These are phyloP conservation scores for Aspergillus floridensis DNA, from an alignment of 2,329 filamentous ascomycete species.

Conservation along the genomic window DNA sequence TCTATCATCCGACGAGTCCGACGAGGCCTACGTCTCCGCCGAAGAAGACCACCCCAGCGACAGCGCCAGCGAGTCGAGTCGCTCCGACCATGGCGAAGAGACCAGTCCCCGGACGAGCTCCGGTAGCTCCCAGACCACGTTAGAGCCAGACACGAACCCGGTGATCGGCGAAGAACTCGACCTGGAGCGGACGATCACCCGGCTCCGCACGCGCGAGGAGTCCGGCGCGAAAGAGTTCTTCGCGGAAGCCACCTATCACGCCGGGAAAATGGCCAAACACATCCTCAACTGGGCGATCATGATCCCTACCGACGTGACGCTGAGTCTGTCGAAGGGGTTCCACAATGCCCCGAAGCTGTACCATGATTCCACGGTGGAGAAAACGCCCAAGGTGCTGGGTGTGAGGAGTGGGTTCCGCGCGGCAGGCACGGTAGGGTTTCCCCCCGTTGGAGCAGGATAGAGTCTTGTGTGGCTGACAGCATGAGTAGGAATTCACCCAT, in stretches of 20 bases:
- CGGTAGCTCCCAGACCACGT: background rate
- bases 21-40: slow-evolving; percentile 5
- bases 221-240: slow-evolving; percentile 8
- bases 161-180: slow-evolving; percentile 5
- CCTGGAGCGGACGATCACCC: slow-evolving; percentile 14
- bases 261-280: slow-evolving; percentile 66
- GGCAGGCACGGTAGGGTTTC: slow-evolving; percentile 60
- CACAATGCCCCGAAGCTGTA: slow-evolving; percentile 84
- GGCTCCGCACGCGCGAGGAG: slow-evolving; percentile 5
- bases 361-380: slow-evolving; percentile 76
- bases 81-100: background rate
- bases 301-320: slow-evolving; percentile 78
- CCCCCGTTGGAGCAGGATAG: background rate
- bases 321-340: slow-evolving; percentile 80
- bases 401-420: slow-evolving; percentile 72
- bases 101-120: background rate
- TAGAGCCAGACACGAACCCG: background rate
- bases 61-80: background rate
- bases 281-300: slow-evolving; percentile 74
- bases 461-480: slow-evolving; percentile 1
- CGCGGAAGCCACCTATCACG: slow-evolving; percentile 61
- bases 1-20: background rate
- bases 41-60: background rate
- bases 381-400: slow-evolving; percentile 74
- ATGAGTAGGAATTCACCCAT: slow-evolving; percentile 63